Conservation (phyloP, 208 protist species). For the Acanthamoeba royreba region DNA sequence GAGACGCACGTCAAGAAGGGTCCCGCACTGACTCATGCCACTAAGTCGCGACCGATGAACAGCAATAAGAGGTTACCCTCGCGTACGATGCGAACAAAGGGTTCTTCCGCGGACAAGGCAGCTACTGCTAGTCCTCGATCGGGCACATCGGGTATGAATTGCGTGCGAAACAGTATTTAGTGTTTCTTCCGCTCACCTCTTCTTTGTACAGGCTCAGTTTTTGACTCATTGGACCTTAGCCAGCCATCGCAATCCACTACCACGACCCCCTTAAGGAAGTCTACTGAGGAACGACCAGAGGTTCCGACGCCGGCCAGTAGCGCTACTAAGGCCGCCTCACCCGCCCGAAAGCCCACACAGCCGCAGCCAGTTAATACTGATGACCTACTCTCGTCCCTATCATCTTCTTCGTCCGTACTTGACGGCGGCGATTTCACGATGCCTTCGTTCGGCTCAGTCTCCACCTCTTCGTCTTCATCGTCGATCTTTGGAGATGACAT, state of each 20-base stretch:
- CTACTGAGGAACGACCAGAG: neutral
- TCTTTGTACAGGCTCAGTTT: neutral
- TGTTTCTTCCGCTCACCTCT: neutral
- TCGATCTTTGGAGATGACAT: slow-evolving; percentile 10
- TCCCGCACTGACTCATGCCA: neutral
- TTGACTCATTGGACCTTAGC: neutral
- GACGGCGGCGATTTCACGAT: neutral
- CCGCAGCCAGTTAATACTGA: neutral
- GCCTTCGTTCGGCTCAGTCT: neutral
- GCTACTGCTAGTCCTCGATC: neutral
- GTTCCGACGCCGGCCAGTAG: neutral
- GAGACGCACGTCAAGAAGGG: neutral
- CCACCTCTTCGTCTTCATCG: too few relatives aligned
- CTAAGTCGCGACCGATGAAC: neutral
- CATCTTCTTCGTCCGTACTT: neutral
- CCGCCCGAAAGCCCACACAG: too few relatives aligned
- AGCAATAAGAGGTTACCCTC: neutral
- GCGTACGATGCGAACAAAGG: neutral
- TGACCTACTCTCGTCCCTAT: neutral
- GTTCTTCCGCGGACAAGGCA: neutral
- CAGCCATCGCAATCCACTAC: neutral
- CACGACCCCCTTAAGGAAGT: neutral
- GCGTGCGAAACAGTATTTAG: too few relatives aligned
- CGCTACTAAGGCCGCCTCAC: too few relatives aligned
- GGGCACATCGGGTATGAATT: neutral